A percentile compares a stretch with the other conserved stretches of the same genome.
These are phyloP conservation scores for Penicillium fimorum DNA, from an alignment of 495 filamentous ascomycete genomes.

Conservation along the genomic window DNA sequence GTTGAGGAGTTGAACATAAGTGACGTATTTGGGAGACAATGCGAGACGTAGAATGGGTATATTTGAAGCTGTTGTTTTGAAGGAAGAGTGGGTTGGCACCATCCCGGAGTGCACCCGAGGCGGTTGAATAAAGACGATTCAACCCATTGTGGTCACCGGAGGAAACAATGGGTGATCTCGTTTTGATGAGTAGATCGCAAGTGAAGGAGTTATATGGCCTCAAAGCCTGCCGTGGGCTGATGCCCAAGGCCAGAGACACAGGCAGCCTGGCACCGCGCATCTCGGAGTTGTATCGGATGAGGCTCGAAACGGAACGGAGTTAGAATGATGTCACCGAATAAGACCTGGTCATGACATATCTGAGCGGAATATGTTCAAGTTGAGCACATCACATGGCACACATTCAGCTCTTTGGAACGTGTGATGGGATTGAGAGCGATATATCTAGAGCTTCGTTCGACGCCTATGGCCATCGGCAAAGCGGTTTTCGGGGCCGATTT, in stretches of 20 bases:
- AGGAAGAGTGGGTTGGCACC: constrained; percentile 16
- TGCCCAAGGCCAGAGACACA: constrained; percentile 37
- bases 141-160: constrained; percentile 11
- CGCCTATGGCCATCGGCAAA: constrained; percentile 17
- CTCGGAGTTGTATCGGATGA: constrained; percentile 23
- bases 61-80: constrained; percentile 17
- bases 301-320: constrained; percentile 23
- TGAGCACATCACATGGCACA: constrained; percentile 15
- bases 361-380: constrained; percentile 19
- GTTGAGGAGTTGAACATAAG: constrained; percentile 31
- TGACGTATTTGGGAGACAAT: constrained; percentile 26
- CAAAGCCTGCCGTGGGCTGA: constrained; percentile 26
- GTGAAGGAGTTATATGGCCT: constrained; percentile 22
- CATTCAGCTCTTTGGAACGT: constrained; percentile 13
- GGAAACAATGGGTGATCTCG: not conserved
- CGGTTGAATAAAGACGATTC: constrained; percentile 27
- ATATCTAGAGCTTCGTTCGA: constrained; percentile 17
- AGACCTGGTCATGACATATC: constrained; percentile 38
- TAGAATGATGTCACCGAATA: constrained; percentile 27
- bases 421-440: constrained; percentile 19
- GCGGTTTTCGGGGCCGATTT: constrained; percentile 23
- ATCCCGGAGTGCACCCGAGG: constrained; percentile 25
- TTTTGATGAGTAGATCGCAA: constrained; percentile 19
- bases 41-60: constrained; percentile 18
- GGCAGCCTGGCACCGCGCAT: constrained; percentile 46